Base-by-base conservation (phyloP, 257 asterid genomes). In the Jacaranda copaia region DNA sequence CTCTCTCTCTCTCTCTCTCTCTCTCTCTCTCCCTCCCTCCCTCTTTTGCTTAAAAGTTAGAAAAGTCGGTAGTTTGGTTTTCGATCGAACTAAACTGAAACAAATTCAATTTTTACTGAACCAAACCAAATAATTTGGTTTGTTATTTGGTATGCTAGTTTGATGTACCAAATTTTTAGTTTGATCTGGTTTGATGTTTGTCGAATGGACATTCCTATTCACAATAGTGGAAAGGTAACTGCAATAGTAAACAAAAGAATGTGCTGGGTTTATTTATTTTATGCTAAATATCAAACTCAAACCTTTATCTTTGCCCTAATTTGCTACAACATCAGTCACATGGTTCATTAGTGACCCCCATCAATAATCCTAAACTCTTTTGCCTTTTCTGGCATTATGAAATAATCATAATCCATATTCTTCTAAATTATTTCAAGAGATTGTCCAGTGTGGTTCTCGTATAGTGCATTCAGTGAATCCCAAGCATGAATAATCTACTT, bases 361-460 rank as follows among this genome's bases (percentile, higher is more conserved):
- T 94, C 98, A 77, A 94, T 91, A 71, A 94, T 86, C 61, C 99
- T 97, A 77, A 94, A 94, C 70, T 92, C 95, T 81, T 92, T 92
- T 49, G 99, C 97, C 83, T 92, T 98, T 45, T 84, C 85, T 63
- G 99, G 88, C n/a, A 98, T 92, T 97, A 94, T 91, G 83, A 92
- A 94, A 83, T 91, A 84, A 82, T 94, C 98, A 10, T 97, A 91
- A 62, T 92, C 97, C 98, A 92, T 92, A 74, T 88, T 89, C 75
- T 81, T 91, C 78, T 89, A 84, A 71, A 92, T 81, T 73, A 73
- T 63, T 13, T 89, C 97, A 62, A 90, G 80, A 12, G 91, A 49
- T 81, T 91, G 96, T 32, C 98, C 98, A 5, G 99, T 92, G 81
- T 94, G 98, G 86, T 94, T 94, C 25, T 84, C 64, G 79, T 94